Base-by-base conservation (phyloP, 768 basidiomycete genomes). In the Auricularia cornea region DNA sequence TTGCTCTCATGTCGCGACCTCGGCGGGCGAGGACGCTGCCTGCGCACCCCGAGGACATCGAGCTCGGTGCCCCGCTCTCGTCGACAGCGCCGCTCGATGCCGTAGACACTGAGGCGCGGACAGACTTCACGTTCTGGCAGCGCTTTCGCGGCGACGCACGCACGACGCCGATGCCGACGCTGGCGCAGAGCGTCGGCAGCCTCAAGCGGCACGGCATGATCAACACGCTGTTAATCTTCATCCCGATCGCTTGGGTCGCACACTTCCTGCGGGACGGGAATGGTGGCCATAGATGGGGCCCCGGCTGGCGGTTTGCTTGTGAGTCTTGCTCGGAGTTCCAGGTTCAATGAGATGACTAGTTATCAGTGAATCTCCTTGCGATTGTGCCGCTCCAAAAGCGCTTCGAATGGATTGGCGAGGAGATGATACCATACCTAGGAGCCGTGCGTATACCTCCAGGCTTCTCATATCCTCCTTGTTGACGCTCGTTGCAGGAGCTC, bases 381-480 rank as follows among this genome's bases (percentile, higher is more conserved):
- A 85, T 90, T 62, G 77, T 90, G 8, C 84, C 88, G 10, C 77
- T 89, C 6, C 86, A 88, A 64, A 77, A 80, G 59, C 67, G 87
- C 1, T 85, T 88, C 66, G 88, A 90, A 65, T 90, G 79, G 74
- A 83, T 84, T 44, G 81, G 79, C 6, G 87, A 69, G 79, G 82
- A 73, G 76, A 74, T 83, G 77, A 75, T 81, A 1, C 76, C 80
- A 59, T 88, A 88, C 66, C 77, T 77, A 14, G 82, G 83, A 2
- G 76, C 74, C 65, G 76, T 65, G 41, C 14, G 60, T 38, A 38
- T 48, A 28, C n/a, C 62, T 52, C 20, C 28, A 14, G 28, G 8
- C 28, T 11, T 52, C n/a, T n/a, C n/a, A n/a, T n/a, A n/a, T n/a
- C n/a, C n/a, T n/a, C n/a, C 20, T 20, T 62, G 61, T 8, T 60